Base-by-base conservation (phyloP, 2,329 filamentous ascomycete genomes). In the Macrophomina tecta region DNA sequence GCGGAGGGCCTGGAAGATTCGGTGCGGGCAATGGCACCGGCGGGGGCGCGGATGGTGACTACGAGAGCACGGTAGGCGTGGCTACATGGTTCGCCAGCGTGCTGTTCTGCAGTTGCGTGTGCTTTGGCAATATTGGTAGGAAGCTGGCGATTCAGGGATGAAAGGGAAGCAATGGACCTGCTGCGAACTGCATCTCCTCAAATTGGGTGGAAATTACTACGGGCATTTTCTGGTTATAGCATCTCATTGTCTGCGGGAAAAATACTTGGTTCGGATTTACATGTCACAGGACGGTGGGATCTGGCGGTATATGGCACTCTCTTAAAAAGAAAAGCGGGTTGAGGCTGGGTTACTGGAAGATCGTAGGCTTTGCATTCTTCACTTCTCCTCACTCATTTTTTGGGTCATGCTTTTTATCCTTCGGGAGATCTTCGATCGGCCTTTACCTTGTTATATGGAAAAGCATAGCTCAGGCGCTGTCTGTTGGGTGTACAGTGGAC, bases 41-140 rank as follows among this genome's bases (percentile, higher is more conserved):
- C 62, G 63, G 42, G 36, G 62, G 36, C 16, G 28, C 42, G 28
- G 67, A 58, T 16, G 28, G 56, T 8, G 56, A 61, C 18, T 16
- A 55, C 61, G 12, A 69, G 68, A 34, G 70, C 74, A 32, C 49
- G 74, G 30, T 82, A 84, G 69, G 87, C 82, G 70, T 87, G 18
- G 90, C 89, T 12, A 92, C 93, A 4, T 99, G 95, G 94, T 90
- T 97, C 74, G 85, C 94, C 30, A 97, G 93, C 74, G 93, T 98
- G 32, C 81, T 99, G 61, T 99, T 97, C 77, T 97, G 95, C 80
- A 96, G 92, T 74, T 93, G 92, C 72, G 88, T 98, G 9, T 97
- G 94, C 79, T 97, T 99, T 83, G 95, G 95, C 11, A 98, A 97
- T 75, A 93, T 99, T 74, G 95, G 95, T 12, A 85, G 95, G 69